phyloP scores from a whole-genome alignment of 352 stramenopile species.

The Phytophthora sp. region DNA sequence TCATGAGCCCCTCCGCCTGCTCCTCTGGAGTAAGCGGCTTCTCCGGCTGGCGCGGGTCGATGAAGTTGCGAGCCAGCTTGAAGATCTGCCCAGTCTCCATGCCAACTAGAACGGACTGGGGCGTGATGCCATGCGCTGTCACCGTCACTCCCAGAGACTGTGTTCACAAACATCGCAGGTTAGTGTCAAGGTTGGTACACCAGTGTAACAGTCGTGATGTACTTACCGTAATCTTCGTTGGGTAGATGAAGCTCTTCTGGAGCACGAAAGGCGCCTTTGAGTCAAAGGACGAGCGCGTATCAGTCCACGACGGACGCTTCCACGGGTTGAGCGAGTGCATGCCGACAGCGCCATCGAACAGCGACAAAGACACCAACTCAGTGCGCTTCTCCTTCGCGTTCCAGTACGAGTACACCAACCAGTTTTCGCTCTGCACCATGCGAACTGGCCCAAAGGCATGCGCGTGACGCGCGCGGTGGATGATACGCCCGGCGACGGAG shows the following conservation, averaged over 20 bases:
- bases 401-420: slow-evolving; percentile 97
- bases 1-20: slow-evolving; percentile 80
- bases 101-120: slow-evolving; percentile 92
- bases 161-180: slow-evolving; percentile 4
- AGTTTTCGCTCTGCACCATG: slow-evolving; percentile 95
- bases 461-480: slow-evolving; percentile 91
- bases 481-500: slow-evolving; percentile 93
- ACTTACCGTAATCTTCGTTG: slow-evolving; percentile 83
- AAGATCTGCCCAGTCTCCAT: slow-evolving; percentile 94
- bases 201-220: not conserved
- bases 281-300: slow-evolving; percentile 93
- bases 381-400: slow-evolving; percentile 91
- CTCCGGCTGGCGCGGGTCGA: slow-evolving; percentile 95
- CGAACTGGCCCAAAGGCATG: slow-evolving; percentile 72
- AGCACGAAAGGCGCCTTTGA: slow-evolving; percentile 90
- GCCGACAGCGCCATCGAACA: slow-evolving; percentile 97
- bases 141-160: slow-evolving; percentile 92
- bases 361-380: slow-evolving; percentile 80
- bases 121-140: slow-evolving; percentile 95
- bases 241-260: slow-evolving; percentile 95
- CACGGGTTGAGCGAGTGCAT: slow-evolving; percentile 95
- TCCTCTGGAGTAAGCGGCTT: slow-evolving; percentile 88
- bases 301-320: slow-evolving; percentile 90
- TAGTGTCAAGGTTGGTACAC: not conserved
- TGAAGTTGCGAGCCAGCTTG: slow-evolving; percentile 91